These are phyloP conservation scores for Cladosporium sp. DNA, from an alignment of 2,329 filamentous ascomycete species.

Conservation along the genomic window DNA sequence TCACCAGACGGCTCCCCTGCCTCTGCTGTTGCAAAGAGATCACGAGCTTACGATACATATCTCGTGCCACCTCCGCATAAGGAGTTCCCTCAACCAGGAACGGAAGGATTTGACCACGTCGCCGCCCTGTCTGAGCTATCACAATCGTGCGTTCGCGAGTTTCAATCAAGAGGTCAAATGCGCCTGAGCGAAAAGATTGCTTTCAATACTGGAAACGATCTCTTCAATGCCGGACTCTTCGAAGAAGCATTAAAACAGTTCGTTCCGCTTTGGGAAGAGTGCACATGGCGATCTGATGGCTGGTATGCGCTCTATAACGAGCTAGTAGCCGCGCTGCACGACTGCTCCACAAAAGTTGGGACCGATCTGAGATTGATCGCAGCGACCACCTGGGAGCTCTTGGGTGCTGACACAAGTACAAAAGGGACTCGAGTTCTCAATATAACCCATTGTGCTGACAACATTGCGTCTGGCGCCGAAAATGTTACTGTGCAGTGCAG, in stretches of 20 bases:
- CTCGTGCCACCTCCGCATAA: slow-evolving; percentile 56
- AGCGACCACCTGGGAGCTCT: slow-evolving; percentile 55
- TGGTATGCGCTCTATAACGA: slow-evolving; percentile 56
- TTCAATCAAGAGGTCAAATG: slow-evolving; percentile 48
- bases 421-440: slow-evolving; percentile 9
- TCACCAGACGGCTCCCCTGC: slow-evolving; percentile 53
- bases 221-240: slow-evolving; percentile 48
- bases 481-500: slow-evolving; percentile 17
- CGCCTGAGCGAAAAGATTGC: slow-evolving; percentile 53
- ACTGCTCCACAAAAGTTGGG: slow-evolving; percentile 41
- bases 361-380: slow-evolving; percentile 47
- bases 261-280: slow-evolving; percentile 50
- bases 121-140: slow-evolving; percentile 48
- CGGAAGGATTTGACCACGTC: slow-evolving; percentile 48
- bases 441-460: slow-evolving; percentile 19
- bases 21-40: slow-evolving; percentile 51
- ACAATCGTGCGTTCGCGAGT: slow-evolving; percentile 44
- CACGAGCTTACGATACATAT: slow-evolving; percentile 56
- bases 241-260: slow-evolving; percentile 49
- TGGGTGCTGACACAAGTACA: slow-evolving; percentile 19
- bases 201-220: slow-evolving; percentile 52
- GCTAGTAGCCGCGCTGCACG: slow-evolving; percentile 51
- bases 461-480: background rate
- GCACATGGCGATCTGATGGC: slow-evolving; percentile 56
- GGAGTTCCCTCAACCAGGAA: slow-evolving; percentile 46